Base-by-base conservation (phyloP, 148 eudicot species). In the Chenopodium formosanum region DNA sequence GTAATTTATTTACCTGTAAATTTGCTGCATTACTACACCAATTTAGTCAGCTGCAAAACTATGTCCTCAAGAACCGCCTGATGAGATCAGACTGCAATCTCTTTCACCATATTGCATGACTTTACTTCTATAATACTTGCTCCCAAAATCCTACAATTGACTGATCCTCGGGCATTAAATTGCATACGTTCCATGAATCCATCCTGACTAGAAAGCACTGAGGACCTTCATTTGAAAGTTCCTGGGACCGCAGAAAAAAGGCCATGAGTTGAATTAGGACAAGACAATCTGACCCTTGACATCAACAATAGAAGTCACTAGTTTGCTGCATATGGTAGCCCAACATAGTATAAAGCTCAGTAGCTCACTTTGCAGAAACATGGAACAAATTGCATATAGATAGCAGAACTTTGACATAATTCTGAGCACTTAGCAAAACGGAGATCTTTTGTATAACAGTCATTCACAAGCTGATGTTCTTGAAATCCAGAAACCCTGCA, bases 331-430 rank as follows among this genome's bases (percentile, higher is more conserved):
- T 77, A 37, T 64, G 25, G 60, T 40, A 23, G 80, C 60, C 65
- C 14, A 31, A 63, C 34, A 40, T 20, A 5, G n/a, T 63, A 37
- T 14, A 11, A n/a, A 17, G 68, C 73, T 70, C 73, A 79, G n/a
- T 79, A 17, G 68, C 73, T 70, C 73, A 79, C 32, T 79, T 71
- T 11, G 22, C 52, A 32, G 40, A 69, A 79, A 53, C 63, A 29
- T 22, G 65, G 65, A 52, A 12, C 3, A 25, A n/a, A 4, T 9
- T 34, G 50, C 53, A 79, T 9, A 16, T 37, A 70, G 53, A 34
- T 0, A 13, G 1, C n/a, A 4, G 1, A 58, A 50, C 2, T 50
- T 40, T 71, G 66, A 14, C 31, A 73, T 2, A 3, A 22, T 1
- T 20, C 17, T 11, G 31, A 44, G 3, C 20, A 3, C 11, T 64